Base-by-base conservation (phyloP, 306 rosid genomes). In the Malus orientalis region DNA sequence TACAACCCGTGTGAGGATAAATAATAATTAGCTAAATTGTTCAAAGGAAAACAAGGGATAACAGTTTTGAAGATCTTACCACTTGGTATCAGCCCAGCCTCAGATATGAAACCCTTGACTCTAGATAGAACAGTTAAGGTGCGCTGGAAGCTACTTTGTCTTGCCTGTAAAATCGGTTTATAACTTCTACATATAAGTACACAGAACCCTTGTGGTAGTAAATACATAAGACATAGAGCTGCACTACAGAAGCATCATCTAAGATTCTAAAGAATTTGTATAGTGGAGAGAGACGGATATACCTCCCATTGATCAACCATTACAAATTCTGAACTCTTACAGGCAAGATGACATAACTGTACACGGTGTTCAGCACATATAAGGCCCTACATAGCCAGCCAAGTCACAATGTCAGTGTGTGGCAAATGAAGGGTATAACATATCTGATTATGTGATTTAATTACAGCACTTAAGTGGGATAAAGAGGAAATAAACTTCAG, bases 281-380 rank as follows among this genome's bases (percentile, higher is more conserved):
- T n/a, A 15, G 4, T 4, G 67, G 45, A 70, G 75, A 51, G 45
- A 76, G 49, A 40, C 64, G 57, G 70, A 57, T 10, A 58, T 88
- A 92, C 97, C 92, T 95, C 99, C 97, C 99, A 95, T 47, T 90
- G 93, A 87, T 95, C 99, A 79, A 92, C 97, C 97, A 92, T 95
- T 77, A 92, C 36, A 78, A 89, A 92, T 10, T 87, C 87, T 42
- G 97, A 95, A 87, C 87, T 88, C 84, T 79, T 82, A 80, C 97
- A 87, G 71, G 97, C 96, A 68, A 86, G 86, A 68, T 81, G 69
- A 76, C 97, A 92, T 69, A 95, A 75, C 63, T 23, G 85, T 84
- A 90, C 58, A 61, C 93, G 91, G 73, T 89, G 96, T 69, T 85
- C 88, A 60, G 99, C 90, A 81, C 93, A 89, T 81, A 90, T 73